Evolutionary conservation across 1,139 yeast species (phyloP).

Genomic region (Debaryomyces nepalensis): DNA sequence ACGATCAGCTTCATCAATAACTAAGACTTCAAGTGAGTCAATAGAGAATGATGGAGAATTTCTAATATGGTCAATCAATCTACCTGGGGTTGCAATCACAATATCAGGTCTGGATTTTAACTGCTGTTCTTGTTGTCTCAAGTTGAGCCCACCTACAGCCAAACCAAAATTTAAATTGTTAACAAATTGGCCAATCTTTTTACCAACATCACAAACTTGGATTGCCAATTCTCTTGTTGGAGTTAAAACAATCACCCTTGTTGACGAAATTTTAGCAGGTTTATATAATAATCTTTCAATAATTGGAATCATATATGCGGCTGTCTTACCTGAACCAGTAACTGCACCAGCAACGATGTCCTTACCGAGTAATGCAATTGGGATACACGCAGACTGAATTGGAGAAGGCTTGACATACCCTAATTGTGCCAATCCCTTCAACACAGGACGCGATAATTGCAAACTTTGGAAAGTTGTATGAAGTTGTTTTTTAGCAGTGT

Average conservation of each 20-base stretch:
- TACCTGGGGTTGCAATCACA: constrained; percentile 96
- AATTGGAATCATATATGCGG: constrained; percentile 95
- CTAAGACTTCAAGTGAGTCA: constrained; percentile 88
- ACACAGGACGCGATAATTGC: constrained; percentile 85
- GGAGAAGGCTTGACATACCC: constrained; percentile 91
- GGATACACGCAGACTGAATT: constrained; percentile 91
- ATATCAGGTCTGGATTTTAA: constrained; percentile 91
- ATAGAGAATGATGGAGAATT: constrained; percentile 93
- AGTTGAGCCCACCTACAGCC: constrained; percentile 97
- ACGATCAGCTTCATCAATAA: constrained; percentile 97
- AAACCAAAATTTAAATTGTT: constrained; percentile 80
- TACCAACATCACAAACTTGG: constrained; percentile 94
- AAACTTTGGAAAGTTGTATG: constrained; percentile 75
- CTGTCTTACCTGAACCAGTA: constrained; percentile 99
- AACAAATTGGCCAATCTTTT: constrained; percentile 77
- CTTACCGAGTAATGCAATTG: constrained; percentile 89
- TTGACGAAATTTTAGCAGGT: constrained; percentile 82
- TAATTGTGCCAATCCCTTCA: constrained; percentile 77
- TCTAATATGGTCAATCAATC: constrained; percentile 94
- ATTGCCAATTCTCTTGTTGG: constrained; percentile 99
- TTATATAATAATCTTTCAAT: constrained; percentile 89
- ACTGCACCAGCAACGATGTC: constrained; percentile 99
- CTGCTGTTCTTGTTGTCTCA: constrained; percentile 94
- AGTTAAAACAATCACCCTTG: constrained; percentile 85
- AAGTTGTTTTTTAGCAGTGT: constrained; percentile 42